phyloP scores from a whole-genome alignment of 805 yeast species.

The Monosporozyma aerobia region DNA sequence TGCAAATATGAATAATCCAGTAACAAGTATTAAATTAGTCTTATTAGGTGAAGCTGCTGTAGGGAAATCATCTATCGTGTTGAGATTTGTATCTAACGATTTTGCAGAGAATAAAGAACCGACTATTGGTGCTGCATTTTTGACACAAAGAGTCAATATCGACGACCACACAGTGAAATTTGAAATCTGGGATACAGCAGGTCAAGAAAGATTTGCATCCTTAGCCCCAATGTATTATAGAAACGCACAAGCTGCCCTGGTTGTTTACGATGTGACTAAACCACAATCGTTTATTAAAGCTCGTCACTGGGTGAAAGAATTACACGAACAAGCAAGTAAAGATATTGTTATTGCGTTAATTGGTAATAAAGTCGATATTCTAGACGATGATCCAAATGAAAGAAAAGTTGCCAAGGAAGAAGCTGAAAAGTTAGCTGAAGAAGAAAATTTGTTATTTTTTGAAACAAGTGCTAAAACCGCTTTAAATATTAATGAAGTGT shows the following conservation, averaged over 20 bases:
- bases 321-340: slow-evolving; percentile 90
- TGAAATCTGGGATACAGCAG: slow-evolving; percentile 96
- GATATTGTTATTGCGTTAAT: slow-evolving; percentile 88
- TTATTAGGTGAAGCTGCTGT: slow-evolving; percentile 96
- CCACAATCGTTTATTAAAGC: slow-evolving; percentile 94
- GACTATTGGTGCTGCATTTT: slow-evolving; percentile 95
- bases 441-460: slow-evolving; percentile 81
- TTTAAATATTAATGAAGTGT: slow-evolving; percentile 81
- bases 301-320: slow-evolving; percentile 95
- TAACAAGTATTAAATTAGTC: slow-evolving; percentile 64
- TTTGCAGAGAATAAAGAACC: slow-evolving; percentile 97
- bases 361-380: slow-evolving; percentile 84
- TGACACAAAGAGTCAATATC: slow-evolving; percentile 86
- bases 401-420: slow-evolving; percentile 73
- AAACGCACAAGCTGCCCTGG: slow-evolving; percentile 94
- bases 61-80: slow-evolving; percentile 87
- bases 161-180: slow-evolving; percentile 82
- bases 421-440: slow-evolving; percentile 80
- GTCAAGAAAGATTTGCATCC: slow-evolving; percentile 93
- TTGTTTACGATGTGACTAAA: slow-evolving; percentile 90
- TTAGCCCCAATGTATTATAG: slow-evolving; percentile 96
- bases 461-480: slow-evolving; percentile 94
- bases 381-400: slow-evolving; percentile 41
- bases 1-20: slow-evolving; percentile 18
- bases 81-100: slow-evolving; percentile 88